Evolutionary conservation across 106 monocot genomes (phyloP), one percentile per base, ranked within the genome.

Genomic region (Xerophyta viscosa): DNA sequence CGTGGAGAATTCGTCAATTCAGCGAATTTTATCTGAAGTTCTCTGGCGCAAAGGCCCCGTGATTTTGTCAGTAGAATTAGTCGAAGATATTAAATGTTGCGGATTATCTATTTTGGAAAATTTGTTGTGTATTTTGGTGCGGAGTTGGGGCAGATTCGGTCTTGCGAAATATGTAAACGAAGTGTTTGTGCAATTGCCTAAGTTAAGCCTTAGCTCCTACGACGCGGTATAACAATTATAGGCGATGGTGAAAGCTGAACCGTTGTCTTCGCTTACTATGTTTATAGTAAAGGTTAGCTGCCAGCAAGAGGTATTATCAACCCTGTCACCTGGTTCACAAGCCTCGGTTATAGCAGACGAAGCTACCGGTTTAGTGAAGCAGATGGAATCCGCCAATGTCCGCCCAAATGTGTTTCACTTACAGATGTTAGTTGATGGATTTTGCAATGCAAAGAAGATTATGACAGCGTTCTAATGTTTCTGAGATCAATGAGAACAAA

Each of bases 101-200:
- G 79, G 82, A 0, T 79, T 66, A 50, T 44, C 37, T 31, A 61
- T 98, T 28, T 66, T 79, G 0, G 90, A 90, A n/a, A 64, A 71
- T 89, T 30, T 17, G 68, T 14, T 37, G 5, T 98, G 5, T 90
- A 82, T 55, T 39, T 57, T 90, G 65, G 69, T 90, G 6, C 31
- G 51, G 19, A 90, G 89, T 45, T 98, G 96, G 96, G 89, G 85
- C 20, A 67, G 65, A 89, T 9, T n/a, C n/a, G n/a, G 96, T 85
- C 13, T 82, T 98, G 75, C 79, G 0, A 79, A 79, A 50, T 98
- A 98, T 46, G 71, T 70, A 2, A 75, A 66, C 13, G 76, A 89
- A 29, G 82, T 98, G 56, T 89, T 96, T 24, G 85, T 54, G 37
- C 73, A 82, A 71, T 68, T 96, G 53, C 29, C 67, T 8, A 29